Conservation (phyloP, 169 alveolate species). For the Plasmodium gonderi region DNA sequence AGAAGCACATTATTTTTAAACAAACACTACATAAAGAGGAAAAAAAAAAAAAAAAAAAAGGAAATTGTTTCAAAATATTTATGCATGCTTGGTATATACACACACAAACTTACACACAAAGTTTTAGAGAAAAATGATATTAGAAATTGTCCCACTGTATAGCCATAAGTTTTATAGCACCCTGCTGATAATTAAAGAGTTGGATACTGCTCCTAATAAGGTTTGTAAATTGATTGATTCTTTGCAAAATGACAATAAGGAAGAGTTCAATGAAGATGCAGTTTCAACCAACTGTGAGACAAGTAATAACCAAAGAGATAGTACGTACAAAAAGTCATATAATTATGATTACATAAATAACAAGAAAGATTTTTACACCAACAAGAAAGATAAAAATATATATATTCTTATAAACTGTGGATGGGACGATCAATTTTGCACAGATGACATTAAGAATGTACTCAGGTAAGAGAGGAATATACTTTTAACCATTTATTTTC, state of each 20-base stretch:
- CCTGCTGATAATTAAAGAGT: conserved; percentile 65
- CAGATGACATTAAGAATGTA: conserved; percentile 36
- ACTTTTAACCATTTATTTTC: too few relatives aligned
- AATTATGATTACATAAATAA: conserved; percentile 70
- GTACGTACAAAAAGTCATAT: conserved; percentile 14
- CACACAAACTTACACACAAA: background rate
- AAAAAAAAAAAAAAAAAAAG: background rate
- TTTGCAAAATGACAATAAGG: background rate
- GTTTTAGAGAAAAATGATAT: conserved; percentile 39
- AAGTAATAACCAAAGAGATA: background rate
- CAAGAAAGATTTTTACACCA: conserved; percentile 54
- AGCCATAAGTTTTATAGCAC: conserved; percentile 62
- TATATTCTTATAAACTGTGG: conserved; percentile 72
- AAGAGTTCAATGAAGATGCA: background rate
- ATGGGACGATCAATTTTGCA: conserved; percentile 72
- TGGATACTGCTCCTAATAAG: background rate
- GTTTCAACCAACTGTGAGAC: background rate
- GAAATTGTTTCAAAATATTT: background rate
- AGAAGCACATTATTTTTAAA: too few relatives aligned
- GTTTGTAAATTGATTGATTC: background rate
- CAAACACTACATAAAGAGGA: background rate
- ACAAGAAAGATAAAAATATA: conserved; percentile 43
- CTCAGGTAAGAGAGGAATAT: conserved; percentile 42
- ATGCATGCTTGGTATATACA: background rate
- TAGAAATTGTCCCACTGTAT: conserved; percentile 68